Base-by-base conservation (phyloP, 495 filamentous ascomycete genomes). In the Hypoxylon fuscum region DNA sequence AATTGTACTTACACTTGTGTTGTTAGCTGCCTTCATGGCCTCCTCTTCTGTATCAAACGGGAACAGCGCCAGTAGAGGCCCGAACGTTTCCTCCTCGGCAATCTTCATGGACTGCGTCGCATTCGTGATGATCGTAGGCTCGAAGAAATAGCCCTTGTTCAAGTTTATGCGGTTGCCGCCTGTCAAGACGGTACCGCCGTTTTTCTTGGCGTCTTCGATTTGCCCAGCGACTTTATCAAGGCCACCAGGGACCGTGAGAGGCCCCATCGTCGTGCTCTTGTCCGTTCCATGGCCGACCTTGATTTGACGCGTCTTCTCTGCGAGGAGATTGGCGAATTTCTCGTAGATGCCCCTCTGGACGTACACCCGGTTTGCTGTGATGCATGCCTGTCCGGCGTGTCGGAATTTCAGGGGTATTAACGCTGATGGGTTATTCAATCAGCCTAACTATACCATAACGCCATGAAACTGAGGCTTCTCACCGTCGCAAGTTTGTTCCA, bases 361-460 rank as follows among this genome's bases (percentile, higher is more conserved):
- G 68, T 89, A 92, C 35, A 92, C 80, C 0, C 88, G 72, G 69
- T 92, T 92, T 1, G 89, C 88, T 1, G 87, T 88, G 31, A 91
- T 87, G 66, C 89, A 92, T 0, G 89, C 88, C 69, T 92, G 89
- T 3, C 89, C 87, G 0, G 83, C 83, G 70, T 86, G 84, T 18
- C 87, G 81, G 81, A 87, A 90, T 62, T 90, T 90, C 31, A 85
- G 77, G 1, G 79, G 72, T 60, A 88, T 85, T 14, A 88, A 79
- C 43, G 62, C 69, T 71, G 5, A 11, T 77, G 20, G 1, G 10
- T 66, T 23, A n/a, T n/a, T n/a, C n/a, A n/a, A n/a, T n/a, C n/a
- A n/a, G n/a, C n/a, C n/a, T n/a, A n/a, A n/a, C n/a, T n/a, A n/a
- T n/a, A n/a, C n/a, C n/a, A n/a, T n/a, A n/a, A n/a, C n/a, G n/a